Evolutionary conservation across 2,329 filamentous ascomycete species (phyloP).

Genomic region (Aureobasidium sp.): DNA sequence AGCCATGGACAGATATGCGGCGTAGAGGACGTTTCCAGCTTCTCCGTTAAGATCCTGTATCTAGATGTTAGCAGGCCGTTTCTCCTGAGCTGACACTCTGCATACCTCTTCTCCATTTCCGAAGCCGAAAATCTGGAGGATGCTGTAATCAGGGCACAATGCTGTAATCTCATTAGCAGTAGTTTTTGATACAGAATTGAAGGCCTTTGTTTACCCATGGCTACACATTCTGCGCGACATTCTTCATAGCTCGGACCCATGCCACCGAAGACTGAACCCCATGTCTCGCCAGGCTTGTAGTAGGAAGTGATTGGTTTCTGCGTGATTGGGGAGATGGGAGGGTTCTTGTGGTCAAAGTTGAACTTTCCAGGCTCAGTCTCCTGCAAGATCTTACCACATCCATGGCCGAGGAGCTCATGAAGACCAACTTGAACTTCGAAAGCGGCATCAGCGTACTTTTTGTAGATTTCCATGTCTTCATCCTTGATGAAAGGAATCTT

Average conservation of each 20-base stretch:
- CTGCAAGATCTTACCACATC: constrained; percentile 87
- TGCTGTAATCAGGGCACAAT: constrained; percentile 78
- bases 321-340: constrained; percentile 73
- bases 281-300: constrained; percentile 94
- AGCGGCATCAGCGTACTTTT: constrained; percentile 74
- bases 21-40: constrained; percentile 82
- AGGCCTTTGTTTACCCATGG: constrained; percentile 50
- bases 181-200: too few species aligned
- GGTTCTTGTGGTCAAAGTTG: constrained; percentile 82
- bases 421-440: constrained; percentile 96
- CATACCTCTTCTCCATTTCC: constrained; percentile 58
- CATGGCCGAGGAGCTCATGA: constrained; percentile 82
- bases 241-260: constrained; percentile 89
- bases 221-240: constrained; percentile 88
- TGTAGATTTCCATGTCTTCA: constrained; percentile 68
- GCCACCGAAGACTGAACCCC: constrained; percentile 67
- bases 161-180: constrained; percentile 30
- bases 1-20: constrained; percentile 87
- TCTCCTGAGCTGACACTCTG: too few species aligned
- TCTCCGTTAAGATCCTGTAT: constrained; percentile 58
- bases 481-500: constrained; percentile 83
- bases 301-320: constrained; percentile 72
- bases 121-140: constrained; percentile 86
- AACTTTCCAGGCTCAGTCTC: constrained; percentile 74
- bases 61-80: neutral